Base-by-base conservation (phyloP, 345 rosid species). In the Draba incana region DNA sequence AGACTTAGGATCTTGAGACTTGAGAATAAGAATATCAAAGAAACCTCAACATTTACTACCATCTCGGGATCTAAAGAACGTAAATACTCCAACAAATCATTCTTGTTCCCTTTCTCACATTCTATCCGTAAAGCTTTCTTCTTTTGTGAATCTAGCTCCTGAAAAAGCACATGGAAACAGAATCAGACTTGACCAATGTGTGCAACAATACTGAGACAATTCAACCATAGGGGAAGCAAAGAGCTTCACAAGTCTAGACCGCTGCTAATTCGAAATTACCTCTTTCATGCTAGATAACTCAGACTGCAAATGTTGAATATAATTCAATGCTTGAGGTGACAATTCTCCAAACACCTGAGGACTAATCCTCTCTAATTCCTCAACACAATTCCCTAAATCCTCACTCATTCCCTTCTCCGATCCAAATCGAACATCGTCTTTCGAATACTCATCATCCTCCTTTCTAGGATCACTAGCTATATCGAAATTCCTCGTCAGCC, bases 21-120 rank as follows among this genome's bases (percentile, higher is more conserved):
- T n/a, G 48, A 45, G 10, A 38, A 52, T 10, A 3, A 11, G 3
- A 14, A 3, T 45, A 71, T 23, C 10, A 60, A 16, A 31, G 45
- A 23, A 53, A 37, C 1, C 35, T 52, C 41, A 51, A 50, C 1
- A 1, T 41, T 80, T 66, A 59, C 55, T 81, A 90, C 98, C 96
- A 84, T 83, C 69, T 84, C 82, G 3, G 87, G 65, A 81, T 88
- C 93, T 72, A 92, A 79, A 15, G 93, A 90, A 24, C 97, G 88
- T 44, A 92, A 76, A 80, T 92, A 92, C 71, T 92, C 96, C 75
- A 92, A 81, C 66, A 92, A 80, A 71, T 82, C 84, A 39, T 92
- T 90, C 77, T 81, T 83, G 74, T 55, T 85, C 63, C 82, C 85
- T 72, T 71, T 85, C 51, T 80, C 85, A 41, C 69, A 66, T 68